Evolutionary conservation across 2,329 filamentous ascomycete species (phyloP).

Genomic region (Exophiala sp.): DNA sequence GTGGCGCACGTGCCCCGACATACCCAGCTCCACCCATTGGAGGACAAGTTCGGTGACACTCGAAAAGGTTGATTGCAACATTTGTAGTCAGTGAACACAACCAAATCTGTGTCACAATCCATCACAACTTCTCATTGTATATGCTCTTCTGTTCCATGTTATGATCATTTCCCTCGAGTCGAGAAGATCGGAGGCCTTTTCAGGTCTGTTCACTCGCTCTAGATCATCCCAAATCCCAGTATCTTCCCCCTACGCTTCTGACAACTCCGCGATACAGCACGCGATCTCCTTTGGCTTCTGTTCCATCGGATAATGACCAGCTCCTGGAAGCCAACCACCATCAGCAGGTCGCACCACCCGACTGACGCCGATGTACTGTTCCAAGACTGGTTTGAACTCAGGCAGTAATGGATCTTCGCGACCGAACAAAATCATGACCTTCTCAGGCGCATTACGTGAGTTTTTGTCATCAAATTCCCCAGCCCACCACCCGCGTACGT

Average conservation of each 20-base stretch:
- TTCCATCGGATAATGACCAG: not conserved
- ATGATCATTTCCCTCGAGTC: too few species aligned
- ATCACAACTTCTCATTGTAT: too few species aligned
- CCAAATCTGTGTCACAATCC: too few species aligned
- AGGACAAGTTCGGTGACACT: too few species aligned
- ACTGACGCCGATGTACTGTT: not conserved
- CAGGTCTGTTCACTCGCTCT: too few species aligned
- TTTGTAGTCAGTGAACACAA: too few species aligned
- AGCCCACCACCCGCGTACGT: not conserved
- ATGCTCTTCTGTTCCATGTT: too few species aligned
- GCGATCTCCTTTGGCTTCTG: not conserved
- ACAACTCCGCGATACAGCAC: not conserved
- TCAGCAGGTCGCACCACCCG: not conserved
- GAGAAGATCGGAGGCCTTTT: too few species aligned
- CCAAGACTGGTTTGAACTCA: not conserved
- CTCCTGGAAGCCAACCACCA: not conserved
- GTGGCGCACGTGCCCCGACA: too few species aligned
- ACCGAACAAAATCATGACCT: not conserved
- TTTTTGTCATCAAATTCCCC: not conserved
- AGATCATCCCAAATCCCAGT: too few species aligned
- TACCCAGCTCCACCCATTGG: too few species aligned
- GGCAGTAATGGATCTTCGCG: not conserved
- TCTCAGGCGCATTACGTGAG: not conserved
- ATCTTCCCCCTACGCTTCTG: not conserved
- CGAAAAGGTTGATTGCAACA: too few species aligned